Evolutionary conservation across 257 asterid genomes (phyloP).

Genomic region (Jaltomata sinuosa): DNA sequence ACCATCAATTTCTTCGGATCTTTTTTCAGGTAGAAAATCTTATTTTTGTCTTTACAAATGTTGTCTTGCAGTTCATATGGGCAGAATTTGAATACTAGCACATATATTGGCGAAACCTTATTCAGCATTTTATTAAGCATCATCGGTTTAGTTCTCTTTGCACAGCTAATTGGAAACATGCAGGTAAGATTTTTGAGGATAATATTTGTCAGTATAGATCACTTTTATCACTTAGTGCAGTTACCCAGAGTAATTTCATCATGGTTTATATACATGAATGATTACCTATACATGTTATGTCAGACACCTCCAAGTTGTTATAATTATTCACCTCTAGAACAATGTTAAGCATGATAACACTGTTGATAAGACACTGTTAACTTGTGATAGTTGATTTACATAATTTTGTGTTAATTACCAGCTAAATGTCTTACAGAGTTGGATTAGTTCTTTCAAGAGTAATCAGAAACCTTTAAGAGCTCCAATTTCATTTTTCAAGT

Average conservation of each 20-base stretch:
- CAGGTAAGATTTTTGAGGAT: constrained; percentile 44
- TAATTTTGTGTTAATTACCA: not conserved
- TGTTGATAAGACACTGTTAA: not conserved
- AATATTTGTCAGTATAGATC: not conserved
- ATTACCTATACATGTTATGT: not conserved
- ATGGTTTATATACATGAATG: not conserved
- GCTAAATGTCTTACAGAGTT: not conserved
- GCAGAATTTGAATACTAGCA: constrained; percentile 80
- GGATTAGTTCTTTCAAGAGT: not conserved
- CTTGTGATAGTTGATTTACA: not conserved
- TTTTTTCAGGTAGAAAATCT: not conserved
- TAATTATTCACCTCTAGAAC: not conserved
- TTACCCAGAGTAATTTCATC: not conserved
- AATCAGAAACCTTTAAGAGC: not conserved
- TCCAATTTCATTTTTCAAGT: not conserved
- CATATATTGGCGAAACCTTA: constrained; percentile 74
- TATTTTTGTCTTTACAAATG: constrained; percentile 1
- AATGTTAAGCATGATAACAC: not conserved
- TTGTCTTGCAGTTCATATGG: constrained; percentile 73
- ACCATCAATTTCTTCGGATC: not conserved
- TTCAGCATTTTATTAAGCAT: constrained; percentile 65
- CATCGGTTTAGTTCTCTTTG: constrained; percentile 72
- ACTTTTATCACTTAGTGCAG: not conserved
- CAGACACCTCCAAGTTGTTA: not conserved
- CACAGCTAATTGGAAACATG: constrained; percentile 90